These are phyloP conservation scores for Auriscalpium orientale DNA, from an alignment of 768 basidiomycete species.

Conservation along the genomic window DNA sequence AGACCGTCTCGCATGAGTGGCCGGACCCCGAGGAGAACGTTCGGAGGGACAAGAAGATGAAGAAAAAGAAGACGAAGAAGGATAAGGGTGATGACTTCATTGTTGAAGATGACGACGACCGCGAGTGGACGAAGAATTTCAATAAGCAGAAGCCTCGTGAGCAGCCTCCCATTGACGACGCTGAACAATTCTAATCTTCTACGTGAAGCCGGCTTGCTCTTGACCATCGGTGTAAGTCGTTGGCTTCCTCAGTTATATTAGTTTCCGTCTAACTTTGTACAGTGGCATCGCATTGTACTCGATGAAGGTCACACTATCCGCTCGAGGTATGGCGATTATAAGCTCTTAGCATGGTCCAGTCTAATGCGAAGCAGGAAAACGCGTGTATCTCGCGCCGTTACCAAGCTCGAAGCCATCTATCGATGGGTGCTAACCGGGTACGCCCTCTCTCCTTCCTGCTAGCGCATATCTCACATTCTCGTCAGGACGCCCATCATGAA, in stretches of 20 bases:
- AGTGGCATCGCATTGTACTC: constrained; percentile 47
- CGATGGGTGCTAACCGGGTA: constrained; percentile 67
- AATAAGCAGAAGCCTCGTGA: constrained; percentile 30
- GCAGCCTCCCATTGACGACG: not conserved
- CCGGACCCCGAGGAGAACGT: constrained; percentile 36
- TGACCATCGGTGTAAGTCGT: too few relatives aligned
- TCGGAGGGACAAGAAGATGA: constrained; percentile 31
- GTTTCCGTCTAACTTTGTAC: not conserved
- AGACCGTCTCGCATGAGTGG: constrained; percentile 57
- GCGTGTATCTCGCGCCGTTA: constrained; percentile 44
- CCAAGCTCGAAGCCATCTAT: constrained; percentile 41
- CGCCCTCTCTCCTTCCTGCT: constrained; percentile 1
- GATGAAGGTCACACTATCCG: constrained; percentile 51
- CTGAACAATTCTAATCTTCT: not conserved
- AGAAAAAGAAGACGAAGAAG: constrained; percentile 14
- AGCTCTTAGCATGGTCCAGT: too few relatives aligned
- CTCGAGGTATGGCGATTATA: not conserved
- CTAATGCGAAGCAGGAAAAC: constrained; percentile 16
- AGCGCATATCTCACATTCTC: not conserved
- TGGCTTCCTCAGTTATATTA: too few relatives aligned
- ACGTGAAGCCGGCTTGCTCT: too few relatives aligned
- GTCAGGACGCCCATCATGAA: constrained; percentile 60
- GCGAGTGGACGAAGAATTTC: constrained; percentile 7
- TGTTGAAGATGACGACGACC: constrained; percentile 17
- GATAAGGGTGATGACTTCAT: constrained; percentile 18